These are phyloP conservation scores for Venturia asperata DNA, from an alignment of 2,329 filamentous ascomycete species.

Conservation along the genomic window DNA sequence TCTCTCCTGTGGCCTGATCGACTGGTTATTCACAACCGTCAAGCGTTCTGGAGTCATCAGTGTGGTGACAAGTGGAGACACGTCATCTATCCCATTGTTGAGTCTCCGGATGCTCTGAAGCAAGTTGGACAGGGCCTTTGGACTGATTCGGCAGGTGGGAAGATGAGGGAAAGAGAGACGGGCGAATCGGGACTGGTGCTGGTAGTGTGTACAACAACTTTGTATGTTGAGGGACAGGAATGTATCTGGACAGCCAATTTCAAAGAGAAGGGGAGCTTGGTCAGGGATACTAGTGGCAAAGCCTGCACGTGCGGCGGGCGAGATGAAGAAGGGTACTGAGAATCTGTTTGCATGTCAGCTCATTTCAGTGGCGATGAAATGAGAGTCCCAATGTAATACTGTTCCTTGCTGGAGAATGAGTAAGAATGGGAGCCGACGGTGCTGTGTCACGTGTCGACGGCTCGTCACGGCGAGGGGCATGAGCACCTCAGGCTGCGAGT, in stretches of 20 bases:
- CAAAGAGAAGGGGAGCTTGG: no score
- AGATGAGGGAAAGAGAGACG: no score
- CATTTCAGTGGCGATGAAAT: no score
- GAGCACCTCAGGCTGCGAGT: no score
- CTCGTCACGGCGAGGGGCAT: no score
- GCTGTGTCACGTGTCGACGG: no score
- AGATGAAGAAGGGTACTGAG: conserved; percentile 70
- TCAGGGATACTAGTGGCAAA: conserved; percentile 68
- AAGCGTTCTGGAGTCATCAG: conserved; percentile 31
- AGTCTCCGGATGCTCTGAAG: conserved; percentile 22
- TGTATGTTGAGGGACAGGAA: no score
- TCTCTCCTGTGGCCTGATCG: conserved; percentile 29
- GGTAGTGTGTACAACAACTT: no score
- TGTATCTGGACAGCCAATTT: no score
- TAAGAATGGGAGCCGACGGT: no score
- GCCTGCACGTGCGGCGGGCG: conserved; percentile 84
- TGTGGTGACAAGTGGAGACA: conserved; percentile 33
- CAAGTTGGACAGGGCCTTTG: conserved; percentile 12
- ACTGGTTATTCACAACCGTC: conserved; percentile 35
- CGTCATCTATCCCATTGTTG: conserved; percentile 36
- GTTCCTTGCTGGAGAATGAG: conserved; percentile 30
- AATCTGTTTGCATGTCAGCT: no score
- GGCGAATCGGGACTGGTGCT: no score
- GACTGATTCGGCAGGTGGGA: background rate
- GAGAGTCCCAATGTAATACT: conserved; percentile 69